Evolutionary conservation across 352 stramenopile genomes (phyloP).

Genomic region (Globisporangium cederbergense): DNA sequence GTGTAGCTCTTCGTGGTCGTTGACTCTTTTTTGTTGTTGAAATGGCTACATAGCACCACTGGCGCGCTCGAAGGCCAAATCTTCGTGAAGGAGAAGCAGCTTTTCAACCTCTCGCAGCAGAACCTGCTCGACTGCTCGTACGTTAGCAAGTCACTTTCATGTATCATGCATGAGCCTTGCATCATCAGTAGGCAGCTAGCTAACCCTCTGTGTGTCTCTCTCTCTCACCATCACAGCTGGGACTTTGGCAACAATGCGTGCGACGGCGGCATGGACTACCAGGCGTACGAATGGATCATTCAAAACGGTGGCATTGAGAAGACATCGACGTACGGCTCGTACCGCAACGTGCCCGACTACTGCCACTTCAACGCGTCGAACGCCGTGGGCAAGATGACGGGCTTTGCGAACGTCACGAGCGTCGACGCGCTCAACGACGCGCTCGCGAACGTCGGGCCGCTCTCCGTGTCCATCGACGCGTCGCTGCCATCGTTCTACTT

Average conservation of each 20-base stretch:
- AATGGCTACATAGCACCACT: conserved; percentile 49
- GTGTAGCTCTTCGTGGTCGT: neutral
- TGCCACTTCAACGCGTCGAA: conserved; percentile 85
- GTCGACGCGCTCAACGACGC: conserved; percentile 79
- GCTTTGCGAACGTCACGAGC: conserved; percentile 80
- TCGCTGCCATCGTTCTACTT: conserved; percentile 87
- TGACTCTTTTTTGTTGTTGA: conserved; percentile 11
- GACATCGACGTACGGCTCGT: conserved; percentile 81
- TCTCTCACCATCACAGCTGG: conserved; percentile 48
- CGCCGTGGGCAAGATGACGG: conserved; percentile 66
- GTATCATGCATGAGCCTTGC: neutral
- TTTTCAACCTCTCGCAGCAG: conserved; percentile 86
- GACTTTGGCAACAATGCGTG: conserved; percentile 90
- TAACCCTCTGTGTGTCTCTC: neutral
- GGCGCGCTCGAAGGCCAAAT: conserved; percentile 73
- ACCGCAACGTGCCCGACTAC: conserved; percentile 86
- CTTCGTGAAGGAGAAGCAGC: conserved; percentile 66
- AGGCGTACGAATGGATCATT: conserved; percentile 89
- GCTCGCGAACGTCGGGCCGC: conserved; percentile 69
- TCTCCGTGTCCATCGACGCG: conserved; percentile 89
- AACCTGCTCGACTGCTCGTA: conserved; percentile 90
- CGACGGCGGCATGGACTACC: conserved; percentile 87
- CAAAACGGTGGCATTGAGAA: conserved; percentile 73
- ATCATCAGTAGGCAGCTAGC: neutral
- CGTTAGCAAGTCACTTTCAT: conserved; percentile 5